phyloP scores from a whole-genome alignment of 768 basidiomycete species.

The Naganishia friedmannii region DNA sequence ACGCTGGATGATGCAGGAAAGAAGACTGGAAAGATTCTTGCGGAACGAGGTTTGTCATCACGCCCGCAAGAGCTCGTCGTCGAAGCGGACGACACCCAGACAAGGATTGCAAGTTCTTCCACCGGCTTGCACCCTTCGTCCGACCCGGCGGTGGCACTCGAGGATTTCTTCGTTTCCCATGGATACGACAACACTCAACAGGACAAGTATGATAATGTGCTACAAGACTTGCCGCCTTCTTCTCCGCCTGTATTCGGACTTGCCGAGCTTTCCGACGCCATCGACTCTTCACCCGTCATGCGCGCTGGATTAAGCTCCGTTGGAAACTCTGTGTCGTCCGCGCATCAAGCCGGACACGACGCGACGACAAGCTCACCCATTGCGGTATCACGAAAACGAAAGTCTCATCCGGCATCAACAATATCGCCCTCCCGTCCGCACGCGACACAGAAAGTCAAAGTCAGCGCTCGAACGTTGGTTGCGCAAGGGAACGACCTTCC shows the following conservation, averaged over 20 bases:
- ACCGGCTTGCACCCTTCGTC: slow-evolving; percentile 3
- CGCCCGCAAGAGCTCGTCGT: not conserved
- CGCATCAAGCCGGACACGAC: not conserved
- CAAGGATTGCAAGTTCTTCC: slow-evolving; percentile 5
- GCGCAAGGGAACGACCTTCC: not conserved
- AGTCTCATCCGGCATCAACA: not conserved
- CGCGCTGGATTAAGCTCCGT: not conserved
- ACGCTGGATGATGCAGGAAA: not conserved
- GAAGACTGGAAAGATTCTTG: not conserved
- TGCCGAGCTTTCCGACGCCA: not conserved
- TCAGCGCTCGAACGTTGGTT: slow-evolving; percentile 6
- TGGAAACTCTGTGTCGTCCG: not conserved
- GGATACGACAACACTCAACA: not conserved
- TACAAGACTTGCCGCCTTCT: not conserved
- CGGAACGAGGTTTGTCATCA: not conserved
- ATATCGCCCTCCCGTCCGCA: not conserved
- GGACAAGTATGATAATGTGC: not conserved
- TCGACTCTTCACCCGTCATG: not conserved
- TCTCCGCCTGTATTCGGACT: slow-evolving; percentile 5
- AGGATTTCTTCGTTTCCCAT: not conserved
- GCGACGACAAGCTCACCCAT: not conserved
- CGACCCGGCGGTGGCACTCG: not conserved
- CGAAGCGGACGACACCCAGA: not conserved
- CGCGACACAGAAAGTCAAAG: not conserved
- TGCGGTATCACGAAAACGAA: not conserved